Evolutionary conservation across 1,284 basidiomycete genomes (phyloP).

Genomic region (Vanrija sp.): DNA sequence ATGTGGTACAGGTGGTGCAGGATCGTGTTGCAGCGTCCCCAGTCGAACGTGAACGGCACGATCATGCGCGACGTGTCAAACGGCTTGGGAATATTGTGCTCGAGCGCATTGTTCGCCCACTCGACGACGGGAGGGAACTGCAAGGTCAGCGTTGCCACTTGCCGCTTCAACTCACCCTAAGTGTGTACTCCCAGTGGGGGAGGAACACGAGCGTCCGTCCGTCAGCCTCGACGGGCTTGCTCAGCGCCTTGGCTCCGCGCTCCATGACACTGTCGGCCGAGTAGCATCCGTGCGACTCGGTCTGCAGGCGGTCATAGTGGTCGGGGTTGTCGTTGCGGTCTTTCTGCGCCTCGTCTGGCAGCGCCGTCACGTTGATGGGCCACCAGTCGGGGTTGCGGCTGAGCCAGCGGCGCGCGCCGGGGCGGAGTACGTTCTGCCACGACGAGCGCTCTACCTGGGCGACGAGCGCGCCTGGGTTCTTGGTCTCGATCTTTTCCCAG

Average conservation of each 20-base stretch:
- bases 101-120: slow-evolving; percentile 15
- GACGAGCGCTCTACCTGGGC: slow-evolving; percentile 20
- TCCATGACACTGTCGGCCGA: slow-evolving; percentile 25
- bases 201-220: slow-evolving; percentile 31
- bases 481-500: background rate
- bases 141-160: too few species aligned
- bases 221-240: slow-evolving; percentile 22
- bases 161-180: slow-evolving; percentile 17
- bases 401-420: slow-evolving; percentile 19
- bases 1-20: slow-evolving; percentile 16
- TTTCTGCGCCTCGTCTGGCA: slow-evolving; percentile 13
- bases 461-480: slow-evolving; percentile 11
- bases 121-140: slow-evolving; percentile 2
- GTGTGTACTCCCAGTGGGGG: slow-evolving; percentile 20
- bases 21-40: slow-evolving; percentile 27
- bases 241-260: slow-evolving; percentile 13
- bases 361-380: slow-evolving; percentile 15
- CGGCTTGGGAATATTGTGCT: slow-evolving; percentile 19
- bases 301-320: slow-evolving; percentile 16
- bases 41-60: slow-evolving; percentile 46
- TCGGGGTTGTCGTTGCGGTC: slow-evolving; percentile 11
- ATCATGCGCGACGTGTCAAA: slow-evolving; percentile 29
- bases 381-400: slow-evolving; percentile 9
- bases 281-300: slow-evolving; percentile 20
- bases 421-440: slow-evolving; percentile 30